Percentiles rank a stretch among this genome's conserved stretches.
Evolutionary conservation across 495 filamentous ascomycete genomes (phyloP).

Genomic region (Lasiosphaeria ovina): DNA sequence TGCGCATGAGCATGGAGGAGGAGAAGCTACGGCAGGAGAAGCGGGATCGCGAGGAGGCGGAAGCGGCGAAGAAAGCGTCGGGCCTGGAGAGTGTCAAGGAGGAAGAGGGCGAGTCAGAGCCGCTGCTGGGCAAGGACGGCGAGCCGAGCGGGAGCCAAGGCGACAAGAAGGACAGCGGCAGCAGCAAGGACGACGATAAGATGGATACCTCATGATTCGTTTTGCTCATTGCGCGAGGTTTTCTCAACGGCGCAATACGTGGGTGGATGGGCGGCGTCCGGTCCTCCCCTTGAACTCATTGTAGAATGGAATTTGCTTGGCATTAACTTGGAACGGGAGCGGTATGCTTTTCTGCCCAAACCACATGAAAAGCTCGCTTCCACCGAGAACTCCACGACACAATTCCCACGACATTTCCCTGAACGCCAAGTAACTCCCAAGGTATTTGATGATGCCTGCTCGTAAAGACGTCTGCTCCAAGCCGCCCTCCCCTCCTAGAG

Average conservation of each 20-base stretch:
- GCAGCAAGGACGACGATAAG: constrained; percentile 65
- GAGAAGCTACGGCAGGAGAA: constrained; percentile 86
- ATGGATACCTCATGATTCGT: constrained; percentile 76
- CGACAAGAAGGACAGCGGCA: constrained; percentile 41
- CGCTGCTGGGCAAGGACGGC: constrained; percentile 62
- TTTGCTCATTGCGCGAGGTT: background rate
- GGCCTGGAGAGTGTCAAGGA: constrained; percentile 83
- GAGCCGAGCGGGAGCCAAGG: constrained; percentile 60
- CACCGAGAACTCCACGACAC: background rate
- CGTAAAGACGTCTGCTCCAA: constrained; percentile 1
- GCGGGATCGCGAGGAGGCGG: constrained; percentile 69
- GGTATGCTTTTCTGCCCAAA: background rate
- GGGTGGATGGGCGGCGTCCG: background rate
- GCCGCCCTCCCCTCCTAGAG: too few species aligned
- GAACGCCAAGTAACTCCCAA: constrained; percentile 24
- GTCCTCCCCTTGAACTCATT: background rate
- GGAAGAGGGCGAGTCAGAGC: constrained; percentile 67
- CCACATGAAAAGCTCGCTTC: background rate
- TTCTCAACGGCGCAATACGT: background rate
- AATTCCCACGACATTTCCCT: background rate
- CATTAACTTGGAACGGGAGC: constrained; percentile 5
- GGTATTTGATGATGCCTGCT: background rate
- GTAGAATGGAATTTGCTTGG: constrained; percentile 12
- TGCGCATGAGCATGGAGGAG: constrained; percentile 97
- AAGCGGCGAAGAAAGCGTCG: constrained; percentile 62